Evolutionary conservation across 805 yeast genomes (phyloP).

Genomic region (Spathaspora hagerdaliae): DNA sequence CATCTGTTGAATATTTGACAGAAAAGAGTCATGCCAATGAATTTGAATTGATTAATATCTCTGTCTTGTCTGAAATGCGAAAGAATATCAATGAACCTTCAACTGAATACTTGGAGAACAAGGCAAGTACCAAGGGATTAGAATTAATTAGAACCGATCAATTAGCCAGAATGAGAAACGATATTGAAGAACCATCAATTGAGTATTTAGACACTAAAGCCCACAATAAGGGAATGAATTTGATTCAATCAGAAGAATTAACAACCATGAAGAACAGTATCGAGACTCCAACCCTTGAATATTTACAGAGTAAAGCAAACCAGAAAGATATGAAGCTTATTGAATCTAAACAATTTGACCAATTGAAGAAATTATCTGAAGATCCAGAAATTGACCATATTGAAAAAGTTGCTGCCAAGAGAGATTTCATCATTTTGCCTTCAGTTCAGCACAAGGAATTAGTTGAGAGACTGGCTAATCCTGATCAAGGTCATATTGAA

Average conservation of each 20-base stretch:
- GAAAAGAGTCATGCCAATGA: neutral
- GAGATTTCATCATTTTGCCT: neutral
- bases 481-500: slow-evolving; percentile 18
- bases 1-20: slow-evolving; percentile 11
- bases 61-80: slow-evolving; percentile 15
- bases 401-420: neutral
- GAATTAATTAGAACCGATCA: slow-evolving; percentile 2
- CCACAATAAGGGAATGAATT: neutral
- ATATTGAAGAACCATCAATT: slow-evolving; percentile 17
- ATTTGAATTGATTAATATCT: slow-evolving; percentile 11
- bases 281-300: slow-evolving; percentile 18
- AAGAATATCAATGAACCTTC: slow-evolving; percentile 19
- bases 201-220: slow-evolving; percentile 9
- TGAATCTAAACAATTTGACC: slow-evolving; percentile 10
- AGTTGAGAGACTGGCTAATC: slow-evolving; percentile 11
- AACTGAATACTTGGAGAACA: slow-evolving; percentile 20
- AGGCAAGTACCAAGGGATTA: slow-evolving; percentile 18
- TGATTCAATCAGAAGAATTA: slow-evolving; percentile 8
- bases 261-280: slow-evolving; percentile 10
- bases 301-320: slow-evolving; percentile 10
- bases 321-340: slow-evolving; percentile 12
- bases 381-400: slow-evolving; percentile 17
- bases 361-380: slow-evolving; percentile 19
- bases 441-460: slow-evolving; percentile 24
- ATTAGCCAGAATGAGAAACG: slow-evolving; percentile 8